These are phyloP conservation scores for Zymoseptoria passerinii DNA, from an alignment of 2,329 filamentous ascomycete species.

Conservation along the genomic window DNA sequence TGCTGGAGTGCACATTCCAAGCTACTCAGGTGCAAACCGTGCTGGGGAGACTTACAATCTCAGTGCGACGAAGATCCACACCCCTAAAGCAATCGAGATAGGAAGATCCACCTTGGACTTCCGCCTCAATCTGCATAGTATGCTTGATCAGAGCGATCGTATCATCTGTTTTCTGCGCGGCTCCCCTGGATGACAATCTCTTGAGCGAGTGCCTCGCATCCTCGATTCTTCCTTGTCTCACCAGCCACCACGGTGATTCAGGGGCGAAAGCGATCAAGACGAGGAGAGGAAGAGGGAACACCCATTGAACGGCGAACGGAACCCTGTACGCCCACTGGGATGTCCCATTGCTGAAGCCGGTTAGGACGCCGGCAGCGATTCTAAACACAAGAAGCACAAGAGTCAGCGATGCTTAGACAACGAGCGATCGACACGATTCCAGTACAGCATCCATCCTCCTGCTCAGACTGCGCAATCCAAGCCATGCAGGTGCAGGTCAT, in stretches of 20 bases:
- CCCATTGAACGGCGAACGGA: slow-evolving; percentile 34
- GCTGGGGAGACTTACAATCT: slow-evolving; percentile 24
- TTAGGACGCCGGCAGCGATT: slow-evolving; percentile 34
- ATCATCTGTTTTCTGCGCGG: slow-evolving; percentile 16
- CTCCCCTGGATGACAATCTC: slow-evolving; percentile 21
- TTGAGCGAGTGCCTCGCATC: slow-evolving; percentile 25
- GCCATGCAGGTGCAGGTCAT: too few species aligned
- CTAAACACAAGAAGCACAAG: too few species aligned
- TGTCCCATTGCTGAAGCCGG: slow-evolving; percentile 11
- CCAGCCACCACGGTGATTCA: slow-evolving; percentile 28
- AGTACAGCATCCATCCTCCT: too few species aligned
- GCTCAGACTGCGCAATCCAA: too few species aligned
- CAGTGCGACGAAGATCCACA: slow-evolving; percentile 32
- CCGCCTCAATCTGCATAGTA: slow-evolving; percentile 25
- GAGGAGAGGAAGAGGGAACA: slow-evolving; percentile 28
- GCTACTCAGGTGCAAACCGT: too few species aligned
- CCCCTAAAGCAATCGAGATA: slow-evolving; percentile 33
- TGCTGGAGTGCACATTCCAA: too few species aligned
- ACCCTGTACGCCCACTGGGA: slow-evolving; percentile 31
- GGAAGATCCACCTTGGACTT: slow-evolving; percentile 29
- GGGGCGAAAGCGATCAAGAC: slow-evolving; percentile 15
- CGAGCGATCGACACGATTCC: too few species aligned
- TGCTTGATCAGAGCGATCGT: slow-evolving; percentile 31
- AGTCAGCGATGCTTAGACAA: too few species aligned
- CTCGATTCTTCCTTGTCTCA: slow-evolving; percentile 25